Percentiles rank a stretch among this genome's conserved stretches.
Conservation (phyloP, 108 stramenopile species). For the Seminavis robusta region DNA sequence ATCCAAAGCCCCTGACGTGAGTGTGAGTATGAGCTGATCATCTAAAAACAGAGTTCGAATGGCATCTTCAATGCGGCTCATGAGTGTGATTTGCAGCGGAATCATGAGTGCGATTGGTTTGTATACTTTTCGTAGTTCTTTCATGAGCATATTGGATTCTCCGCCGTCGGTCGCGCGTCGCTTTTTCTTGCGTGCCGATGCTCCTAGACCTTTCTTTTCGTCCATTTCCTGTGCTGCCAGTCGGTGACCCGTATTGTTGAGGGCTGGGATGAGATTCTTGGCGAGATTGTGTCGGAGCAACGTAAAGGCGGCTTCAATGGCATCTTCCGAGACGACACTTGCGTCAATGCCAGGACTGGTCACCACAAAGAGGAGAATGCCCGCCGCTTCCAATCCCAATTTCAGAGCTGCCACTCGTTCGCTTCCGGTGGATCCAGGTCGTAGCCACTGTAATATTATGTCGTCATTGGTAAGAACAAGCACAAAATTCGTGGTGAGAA, state of each 20-base stretch:
- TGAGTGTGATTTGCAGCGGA: conserved; percentile 42
- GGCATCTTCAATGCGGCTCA: conserved; percentile 64
- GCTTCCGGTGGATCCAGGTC: no score
- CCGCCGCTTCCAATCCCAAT: conserved; percentile 74
- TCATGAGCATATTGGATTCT: conserved; percentile 24
- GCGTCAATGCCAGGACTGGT: conserved; percentile 72
- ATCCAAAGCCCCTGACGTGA: conserved; percentile 56
- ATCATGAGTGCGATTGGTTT: conserved; percentile 52
- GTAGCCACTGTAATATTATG: no score
- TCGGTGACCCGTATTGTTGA: conserved; percentile 69
- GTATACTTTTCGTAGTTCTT: conserved; percentile 67
- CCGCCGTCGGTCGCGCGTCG: conserved; percentile 8
- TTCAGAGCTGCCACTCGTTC: no score
- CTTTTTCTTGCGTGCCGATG: conserved; percentile 30
- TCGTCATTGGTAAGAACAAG: no score
- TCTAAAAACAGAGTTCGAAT: conserved; percentile 63
- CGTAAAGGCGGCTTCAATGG: conserved; percentile 72
- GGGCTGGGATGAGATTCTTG: conserved; percentile 69
- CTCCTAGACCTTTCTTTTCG: conserved; percentile 2
- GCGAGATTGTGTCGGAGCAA: conserved; percentile 69
- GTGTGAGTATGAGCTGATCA: conserved; percentile 68
- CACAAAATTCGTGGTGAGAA: no score
- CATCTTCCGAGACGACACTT: conserved; percentile 77
- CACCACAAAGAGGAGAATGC: conserved; percentile 73
- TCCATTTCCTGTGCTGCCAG: conserved; percentile 11